Percentiles rank a stretch among this genome's conserved stretches.
Evolutionary conservation across 345 rosid genomes (phyloP).

Genomic region (Trapa bicornis): DNA sequence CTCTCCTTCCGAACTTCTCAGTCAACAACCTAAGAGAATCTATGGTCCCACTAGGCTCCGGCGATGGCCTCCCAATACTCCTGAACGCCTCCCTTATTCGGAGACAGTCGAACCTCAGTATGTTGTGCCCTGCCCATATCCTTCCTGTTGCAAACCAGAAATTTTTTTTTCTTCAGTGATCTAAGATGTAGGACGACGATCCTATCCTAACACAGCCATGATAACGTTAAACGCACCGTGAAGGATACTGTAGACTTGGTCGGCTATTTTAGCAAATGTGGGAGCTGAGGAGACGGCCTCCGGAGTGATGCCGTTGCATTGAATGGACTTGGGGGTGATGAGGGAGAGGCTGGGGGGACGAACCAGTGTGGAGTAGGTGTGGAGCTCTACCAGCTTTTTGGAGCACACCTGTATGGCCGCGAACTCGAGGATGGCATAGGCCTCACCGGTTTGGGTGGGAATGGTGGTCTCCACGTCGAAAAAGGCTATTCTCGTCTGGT

Average conservation of each 20-base stretch:
- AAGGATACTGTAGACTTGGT: slow-evolving; percentile 54
- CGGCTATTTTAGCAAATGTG: slow-evolving; percentile 54
- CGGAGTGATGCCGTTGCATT: slow-evolving; percentile 62
- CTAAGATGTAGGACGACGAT: neutral
- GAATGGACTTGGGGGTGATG: slow-evolving; percentile 38
- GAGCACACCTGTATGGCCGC: slow-evolving; percentile 87
- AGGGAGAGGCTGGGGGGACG: slow-evolving; percentile 52
- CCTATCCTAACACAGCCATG: neutral
- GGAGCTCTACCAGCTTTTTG: slow-evolving; percentile 51
- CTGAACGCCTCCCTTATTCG: slow-evolving; percentile 74
- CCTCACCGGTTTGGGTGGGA: slow-evolving; percentile 48
- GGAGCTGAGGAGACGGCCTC: slow-evolving; percentile 52
- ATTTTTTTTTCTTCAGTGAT: neutral
- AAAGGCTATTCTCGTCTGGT: slow-evolving; percentile 52
- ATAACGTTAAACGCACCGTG: slow-evolving; percentile 29
- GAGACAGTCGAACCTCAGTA: slow-evolving; percentile 68
- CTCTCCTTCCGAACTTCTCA: slow-evolving; percentile 73
- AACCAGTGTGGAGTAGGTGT: slow-evolving; percentile 66
- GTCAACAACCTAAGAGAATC: slow-evolving; percentile 72
- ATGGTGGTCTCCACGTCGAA: slow-evolving; percentile 84
- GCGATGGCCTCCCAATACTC: slow-evolving; percentile 50
- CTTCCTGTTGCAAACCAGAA: slow-evolving; percentile 32
- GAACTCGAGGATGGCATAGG: slow-evolving; percentile 57
- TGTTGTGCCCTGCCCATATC: slow-evolving; percentile 96
- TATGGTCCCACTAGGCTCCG: slow-evolving; percentile 63